Conservation (phyloP, 495 filamentous ascomycete species). For the Daldinia loculata region DNA sequence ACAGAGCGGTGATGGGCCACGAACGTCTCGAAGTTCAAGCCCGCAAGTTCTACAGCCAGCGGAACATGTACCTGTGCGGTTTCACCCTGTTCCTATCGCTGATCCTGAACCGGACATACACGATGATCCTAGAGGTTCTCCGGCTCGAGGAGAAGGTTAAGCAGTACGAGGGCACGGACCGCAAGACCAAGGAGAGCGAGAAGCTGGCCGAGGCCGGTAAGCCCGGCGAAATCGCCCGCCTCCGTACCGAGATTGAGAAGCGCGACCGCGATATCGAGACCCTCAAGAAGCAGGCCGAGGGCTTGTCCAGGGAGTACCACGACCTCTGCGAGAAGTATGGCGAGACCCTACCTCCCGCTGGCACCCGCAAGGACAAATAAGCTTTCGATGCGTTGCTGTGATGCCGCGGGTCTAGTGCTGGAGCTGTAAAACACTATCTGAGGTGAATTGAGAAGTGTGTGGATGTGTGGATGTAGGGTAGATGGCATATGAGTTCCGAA, state of each 20-base stretch:
- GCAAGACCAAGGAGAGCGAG: constrained; percentile 76
- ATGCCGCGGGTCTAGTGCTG: background rate
- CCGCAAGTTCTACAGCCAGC: constrained; percentile 99
- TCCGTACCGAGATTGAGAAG: constrained; percentile 74
- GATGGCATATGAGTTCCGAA: constrained; percentile 1
- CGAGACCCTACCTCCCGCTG: constrained; percentile 58
- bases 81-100: constrained; percentile 99
- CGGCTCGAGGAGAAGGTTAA: constrained; percentile 94
- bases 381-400: background rate
- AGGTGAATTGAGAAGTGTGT: background rate
- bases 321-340: constrained; percentile 81
- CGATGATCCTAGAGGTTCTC: constrained; percentile 93
- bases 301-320: constrained; percentile 81
- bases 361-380: constrained; percentile 75
- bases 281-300: constrained; percentile 85
- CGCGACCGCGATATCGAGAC: constrained; percentile 80
- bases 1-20: constrained; percentile 74
- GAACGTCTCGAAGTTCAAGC: constrained; percentile 98
- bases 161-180: constrained; percentile 79
- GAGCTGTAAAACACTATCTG: background rate
- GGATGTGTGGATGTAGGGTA: background rate
- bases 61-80: constrained; percentile 99
- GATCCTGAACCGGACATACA: constrained; percentile 98
- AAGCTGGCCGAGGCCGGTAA: constrained; percentile 78
- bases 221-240: constrained; percentile 62